phyloP scores from a whole-genome alignment of 2,329 filamentous ascomycete species.

The Pyrenochaeta sp. region DNA sequence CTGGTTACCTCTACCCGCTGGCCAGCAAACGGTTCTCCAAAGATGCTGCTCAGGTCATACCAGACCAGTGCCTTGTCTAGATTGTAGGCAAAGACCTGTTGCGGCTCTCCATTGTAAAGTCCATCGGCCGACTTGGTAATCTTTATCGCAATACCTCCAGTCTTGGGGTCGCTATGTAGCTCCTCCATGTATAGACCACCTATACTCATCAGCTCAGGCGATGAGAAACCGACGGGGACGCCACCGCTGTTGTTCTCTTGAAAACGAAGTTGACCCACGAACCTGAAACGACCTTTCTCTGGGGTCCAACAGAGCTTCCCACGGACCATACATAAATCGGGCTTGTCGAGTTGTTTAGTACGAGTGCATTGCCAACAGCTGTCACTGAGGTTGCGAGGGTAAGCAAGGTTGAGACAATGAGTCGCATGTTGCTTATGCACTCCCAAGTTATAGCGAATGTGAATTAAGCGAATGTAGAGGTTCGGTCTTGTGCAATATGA shows the following conservation, averaged over 20 bases:
- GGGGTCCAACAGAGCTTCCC: slow-evolving; percentile 21
- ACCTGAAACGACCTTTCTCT: slow-evolving; percentile 25
- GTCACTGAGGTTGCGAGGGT: slow-evolving; percentile 23
- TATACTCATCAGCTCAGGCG: slow-evolving; percentile 6
- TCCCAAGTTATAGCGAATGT: slow-evolving; percentile 1
- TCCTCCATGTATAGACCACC: slow-evolving; percentile 25
- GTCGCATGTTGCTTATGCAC: slow-evolving; percentile 20
- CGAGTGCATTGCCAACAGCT: slow-evolving; percentile 33
- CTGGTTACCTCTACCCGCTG: slow-evolving; percentile 27
- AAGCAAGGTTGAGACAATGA: slow-evolving; percentile 13
- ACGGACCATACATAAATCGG: slow-evolving; percentile 37
- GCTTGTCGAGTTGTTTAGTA: slow-evolving; percentile 28
- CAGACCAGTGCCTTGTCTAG: slow-evolving; percentile 31
- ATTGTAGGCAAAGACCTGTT: slow-evolving; percentile 34
- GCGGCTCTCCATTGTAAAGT: slow-evolving; percentile 25
- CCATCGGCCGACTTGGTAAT: slow-evolving; percentile 30
- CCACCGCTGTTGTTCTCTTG: no score
- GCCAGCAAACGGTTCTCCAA: slow-evolving; percentile 38
- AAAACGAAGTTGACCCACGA: neutral
- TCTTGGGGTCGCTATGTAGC: slow-evolving; percentile 24
- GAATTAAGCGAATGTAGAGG: neutral
- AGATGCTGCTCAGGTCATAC: slow-evolving; percentile 35
- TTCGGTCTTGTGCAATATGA: neutral
- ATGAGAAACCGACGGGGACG: no score
- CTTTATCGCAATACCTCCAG: slow-evolving; percentile 38